Percentiles rank a stretch among this genome's conserved stretches.
These are phyloP conservation scores for Musa acuminata DNA, from an alignment of 176 grass and related monocot genomes.

Conservation along the genomic window DNA sequence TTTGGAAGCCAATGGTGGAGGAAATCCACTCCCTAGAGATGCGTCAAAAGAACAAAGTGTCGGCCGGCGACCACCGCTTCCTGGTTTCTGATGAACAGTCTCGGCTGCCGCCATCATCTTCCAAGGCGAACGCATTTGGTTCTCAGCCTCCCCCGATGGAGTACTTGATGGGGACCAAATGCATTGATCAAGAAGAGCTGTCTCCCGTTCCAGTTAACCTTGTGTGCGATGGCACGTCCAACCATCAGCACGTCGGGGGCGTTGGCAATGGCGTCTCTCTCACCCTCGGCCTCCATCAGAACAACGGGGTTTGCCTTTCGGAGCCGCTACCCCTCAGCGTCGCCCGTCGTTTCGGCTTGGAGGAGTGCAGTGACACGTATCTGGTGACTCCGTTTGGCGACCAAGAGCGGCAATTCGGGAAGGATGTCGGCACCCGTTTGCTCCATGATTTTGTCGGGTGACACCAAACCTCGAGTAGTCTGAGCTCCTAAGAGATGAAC, in stretches of 20 bases:
- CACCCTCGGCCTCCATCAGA: slow-evolving; percentile 89
- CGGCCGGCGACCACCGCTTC: slow-evolving; percentile 31
- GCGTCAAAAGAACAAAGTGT: slow-evolving; percentile 53
- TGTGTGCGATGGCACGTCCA: slow-evolving; percentile 31
- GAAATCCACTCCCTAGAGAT: slow-evolving; percentile 94
- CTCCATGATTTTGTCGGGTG: slow-evolving; percentile 95
- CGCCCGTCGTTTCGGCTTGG: slow-evolving; percentile 77
- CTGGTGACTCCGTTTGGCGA: slow-evolving; percentile 55
- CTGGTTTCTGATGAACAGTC: slow-evolving; percentile 22
- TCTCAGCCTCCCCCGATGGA: not conserved
- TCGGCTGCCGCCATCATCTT: slow-evolving; percentile 35
- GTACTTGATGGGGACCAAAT: no score
- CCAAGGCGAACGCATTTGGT: slow-evolving; percentile 25
- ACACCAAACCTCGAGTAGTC: not conserved
- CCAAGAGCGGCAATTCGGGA: slow-evolving; percentile 70
- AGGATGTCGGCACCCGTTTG: slow-evolving; percentile 71
- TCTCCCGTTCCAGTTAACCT: slow-evolving; percentile 30
- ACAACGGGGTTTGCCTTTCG: slow-evolving; percentile 50
- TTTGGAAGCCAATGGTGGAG: slow-evolving; percentile 99
- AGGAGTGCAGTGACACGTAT: slow-evolving; percentile 66
- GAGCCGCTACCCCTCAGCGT: slow-evolving; percentile 61
- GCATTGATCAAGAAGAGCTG: not conserved
- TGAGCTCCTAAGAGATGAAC: no score
- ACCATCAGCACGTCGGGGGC: slow-evolving; percentile 32
- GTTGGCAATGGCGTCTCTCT: slow-evolving; percentile 44